Evolutionary conservation across 2,329 filamentous ascomycete genomes (phyloP), one percentile per base, ranked within the genome.

Genomic region (Alternaria sp.): DNA sequence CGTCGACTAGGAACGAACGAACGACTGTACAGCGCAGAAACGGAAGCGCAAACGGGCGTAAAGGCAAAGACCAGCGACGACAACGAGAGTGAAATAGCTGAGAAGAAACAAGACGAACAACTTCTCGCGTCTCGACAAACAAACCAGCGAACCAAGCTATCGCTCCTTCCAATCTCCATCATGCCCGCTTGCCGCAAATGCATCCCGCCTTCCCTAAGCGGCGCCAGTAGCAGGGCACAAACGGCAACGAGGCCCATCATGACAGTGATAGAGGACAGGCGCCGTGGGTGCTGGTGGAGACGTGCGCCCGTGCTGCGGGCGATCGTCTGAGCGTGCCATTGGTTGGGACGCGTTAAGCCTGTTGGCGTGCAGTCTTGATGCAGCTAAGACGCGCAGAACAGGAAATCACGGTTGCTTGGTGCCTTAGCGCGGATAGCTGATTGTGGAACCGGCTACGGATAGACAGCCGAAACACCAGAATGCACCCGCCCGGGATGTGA

Each of bases 331-430:
- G 49, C 21, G 19, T 46, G 43, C 19, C 13, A 54, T 62, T 62
- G 60, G 60, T 36, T 59, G 25, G 23, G 12, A 6, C n/a, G 26
- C 25, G 25, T 61, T 57, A 57, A 51, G 36, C 54, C 32, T 58
- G 28, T 43, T 36, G 59, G 40, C 55, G 32, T 57, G 28, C 54
- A 47, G 30, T 30, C 60, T 62, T 62, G 60, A 59, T 54, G 49
- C 60, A 49, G 40, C 55, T 54, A 62, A 62, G 56, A 56, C 23
- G 43, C n/a, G 44, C 49, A 49, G 40, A 43, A 46, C 54, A 47
- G 52, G 13, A 49, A 28, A 30, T 30, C 49, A 40, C 23, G n/a
- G 23, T 40, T 30, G 28, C 49, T 36, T 51, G 17, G 17, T 36
- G 28, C 28, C 19, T 51, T 51, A 23, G 49, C 28, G 28, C 49